Conservation (phyloP, 2,329 filamentous ascomycete species). For the Fusarium agapanthi region DNA sequence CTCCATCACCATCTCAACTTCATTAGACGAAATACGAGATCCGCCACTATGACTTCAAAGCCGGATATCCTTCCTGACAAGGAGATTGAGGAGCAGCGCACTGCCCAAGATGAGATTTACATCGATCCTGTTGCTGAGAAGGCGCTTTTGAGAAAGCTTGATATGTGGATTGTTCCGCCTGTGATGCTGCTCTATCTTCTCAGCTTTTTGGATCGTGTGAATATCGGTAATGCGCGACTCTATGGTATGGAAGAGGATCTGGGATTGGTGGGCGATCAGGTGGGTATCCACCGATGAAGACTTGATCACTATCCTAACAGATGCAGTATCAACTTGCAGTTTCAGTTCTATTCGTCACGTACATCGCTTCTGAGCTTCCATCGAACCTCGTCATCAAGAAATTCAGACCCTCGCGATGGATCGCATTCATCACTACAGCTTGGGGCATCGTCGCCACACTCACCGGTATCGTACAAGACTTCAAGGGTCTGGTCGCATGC, state of each 20-base stretch:
- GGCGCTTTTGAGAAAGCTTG: constrained; percentile 66
- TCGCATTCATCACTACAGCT: constrained; percentile 33
- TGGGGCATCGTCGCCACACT: constrained; percentile 59
- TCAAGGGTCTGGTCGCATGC: constrained; percentile 47
- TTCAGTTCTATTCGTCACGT: constrained; percentile 47
- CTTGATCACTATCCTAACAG: rapidly evolving
- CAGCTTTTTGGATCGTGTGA: constrained; percentile 45
- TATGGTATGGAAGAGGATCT: constrained; percentile 71
- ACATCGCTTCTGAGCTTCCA: constrained; percentile 52
- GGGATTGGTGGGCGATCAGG: constrained; percentile 57
- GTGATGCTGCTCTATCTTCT: constrained; percentile 68
- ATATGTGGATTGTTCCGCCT: constrained; percentile 68
- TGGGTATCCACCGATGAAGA: not conserved
- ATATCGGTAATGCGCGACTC: constrained; percentile 67
- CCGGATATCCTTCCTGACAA: constrained; percentile 15
- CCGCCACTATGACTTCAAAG: constrained; percentile 30
- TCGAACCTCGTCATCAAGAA: constrained; percentile 54
- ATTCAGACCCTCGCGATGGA: constrained; percentile 47
- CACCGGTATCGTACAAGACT: constrained; percentile 54
- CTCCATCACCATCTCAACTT: not conserved
- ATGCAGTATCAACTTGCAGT: constrained; percentile 60
- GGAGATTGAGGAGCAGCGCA: constrained; percentile 34
- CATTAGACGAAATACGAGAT: not conserved
- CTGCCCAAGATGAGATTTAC: constrained; percentile 30
- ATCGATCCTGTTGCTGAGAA: constrained; percentile 45